These are phyloP conservation scores for Teratosphaeria zuluensis DNA, from an alignment of 2,329 filamentous ascomycete genomes.

Conservation along the genomic window DNA sequence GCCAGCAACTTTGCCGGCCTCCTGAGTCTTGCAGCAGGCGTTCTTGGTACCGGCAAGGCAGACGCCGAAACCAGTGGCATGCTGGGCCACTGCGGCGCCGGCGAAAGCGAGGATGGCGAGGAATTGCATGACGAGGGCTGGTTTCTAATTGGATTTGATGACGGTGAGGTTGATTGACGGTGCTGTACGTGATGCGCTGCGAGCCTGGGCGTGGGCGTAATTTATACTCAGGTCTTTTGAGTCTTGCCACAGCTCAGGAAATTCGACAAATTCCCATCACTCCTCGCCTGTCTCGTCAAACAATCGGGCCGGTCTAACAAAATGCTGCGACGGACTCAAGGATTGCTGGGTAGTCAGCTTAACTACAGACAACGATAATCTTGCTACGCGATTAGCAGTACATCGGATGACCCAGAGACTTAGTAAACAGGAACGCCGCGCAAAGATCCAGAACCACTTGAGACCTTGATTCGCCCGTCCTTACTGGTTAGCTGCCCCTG, in stretches of 20 bases:
- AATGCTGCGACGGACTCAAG: not conserved
- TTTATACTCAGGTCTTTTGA: no score
- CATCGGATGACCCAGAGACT: no score
- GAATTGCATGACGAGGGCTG: not conserved
- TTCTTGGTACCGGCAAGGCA: not conserved
- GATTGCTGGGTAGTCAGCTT: no score
- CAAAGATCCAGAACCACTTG: no score
- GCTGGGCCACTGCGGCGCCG: not conserved
- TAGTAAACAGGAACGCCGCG: no score
- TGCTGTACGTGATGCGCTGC: not conserved
- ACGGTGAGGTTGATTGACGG: not conserved
- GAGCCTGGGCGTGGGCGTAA: not conserved
- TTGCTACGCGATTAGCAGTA: no score
- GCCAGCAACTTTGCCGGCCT: not conserved
- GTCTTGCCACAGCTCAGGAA: no score
- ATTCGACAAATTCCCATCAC: no score
- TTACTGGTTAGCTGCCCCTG: no score
- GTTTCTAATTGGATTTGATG: not conserved
- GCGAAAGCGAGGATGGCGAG: not conserved
- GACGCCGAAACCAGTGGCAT: not conserved
- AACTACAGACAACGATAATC: no score
- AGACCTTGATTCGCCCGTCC: no score
- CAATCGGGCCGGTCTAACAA: not conserved
- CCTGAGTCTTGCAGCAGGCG: not conserved
- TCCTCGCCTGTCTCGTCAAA: not conserved